phyloP scores from a whole-genome alignment of 2,329 filamentous ascomycete genomes.

The Ophiostoma novo-ulmi region DNA sequence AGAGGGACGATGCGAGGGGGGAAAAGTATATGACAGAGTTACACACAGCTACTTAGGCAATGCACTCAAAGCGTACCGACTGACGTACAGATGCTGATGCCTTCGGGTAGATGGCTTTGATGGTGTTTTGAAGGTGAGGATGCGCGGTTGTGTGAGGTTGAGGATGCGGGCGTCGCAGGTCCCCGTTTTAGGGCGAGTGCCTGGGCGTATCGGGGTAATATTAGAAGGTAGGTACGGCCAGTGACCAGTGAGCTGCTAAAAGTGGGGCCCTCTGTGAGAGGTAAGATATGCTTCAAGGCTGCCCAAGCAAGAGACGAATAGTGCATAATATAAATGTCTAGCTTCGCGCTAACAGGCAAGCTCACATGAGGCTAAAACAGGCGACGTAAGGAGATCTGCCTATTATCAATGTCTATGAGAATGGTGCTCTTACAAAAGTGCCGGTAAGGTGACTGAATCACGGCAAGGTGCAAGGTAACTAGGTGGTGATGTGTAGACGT shows the following conservation, averaged over 20 bases:
- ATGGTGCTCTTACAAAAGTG: not conserved
- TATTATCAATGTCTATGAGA: not conserved
- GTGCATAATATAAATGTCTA: not conserved
- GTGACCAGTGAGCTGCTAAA: not conserved
- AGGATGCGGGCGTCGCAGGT: not conserved
- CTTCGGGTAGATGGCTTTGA: not conserved
- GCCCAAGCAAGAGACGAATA: not conserved
- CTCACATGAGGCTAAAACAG: not conserved
- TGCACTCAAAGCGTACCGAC: not conserved
- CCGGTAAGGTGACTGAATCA: not conserved
- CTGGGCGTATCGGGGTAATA: not conserved
- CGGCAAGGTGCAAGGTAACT: not conserved
- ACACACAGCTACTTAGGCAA: not conserved
- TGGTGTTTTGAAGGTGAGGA: not conserved
- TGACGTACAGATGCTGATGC: not conserved
- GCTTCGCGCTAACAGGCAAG: not conserved
- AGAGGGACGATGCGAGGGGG: no score
- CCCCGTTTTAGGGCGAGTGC: not conserved
- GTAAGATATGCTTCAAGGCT: not conserved
- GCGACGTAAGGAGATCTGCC: conserved; percentile 9
- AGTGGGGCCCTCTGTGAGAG: not conserved
- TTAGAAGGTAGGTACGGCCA: not conserved
- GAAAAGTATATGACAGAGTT: not conserved
- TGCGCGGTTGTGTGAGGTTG: not conserved
- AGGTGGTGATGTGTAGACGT: not conserved